Percentiles rank a stretch among this genome's conserved stretches.
phyloP scores from a whole-genome alignment of 306 rosid genomes.

The Lupinus albus region DNA sequence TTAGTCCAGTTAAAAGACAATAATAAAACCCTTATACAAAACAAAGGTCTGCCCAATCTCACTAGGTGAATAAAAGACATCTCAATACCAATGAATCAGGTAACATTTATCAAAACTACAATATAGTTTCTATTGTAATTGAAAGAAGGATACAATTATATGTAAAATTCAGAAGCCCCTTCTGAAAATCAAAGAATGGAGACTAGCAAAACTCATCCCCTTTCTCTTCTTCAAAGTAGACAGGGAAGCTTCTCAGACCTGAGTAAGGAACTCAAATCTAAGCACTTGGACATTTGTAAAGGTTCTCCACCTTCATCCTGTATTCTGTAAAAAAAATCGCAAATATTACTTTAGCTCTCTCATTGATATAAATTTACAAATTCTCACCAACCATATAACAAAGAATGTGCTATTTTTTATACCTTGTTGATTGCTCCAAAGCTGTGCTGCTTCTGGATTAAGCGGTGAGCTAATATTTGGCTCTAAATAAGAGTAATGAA shows the following conservation, averaged over 20 bases:
- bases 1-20: too few species aligned
- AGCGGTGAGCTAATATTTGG: conserved; percentile 89
- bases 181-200: conserved; percentile 20
- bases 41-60: too few species aligned
- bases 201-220: not conserved
- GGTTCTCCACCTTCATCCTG: conserved; percentile 87
- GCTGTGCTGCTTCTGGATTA: conserved; percentile 89
- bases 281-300: conserved; percentile 66
- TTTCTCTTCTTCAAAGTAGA: conserved; percentile 27
- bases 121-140: too few species aligned
- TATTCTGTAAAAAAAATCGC: conserved; percentile 58
- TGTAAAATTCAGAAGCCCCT: conserved; percentile 35
- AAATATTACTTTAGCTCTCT: conserved; percentile 16
- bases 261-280: conserved; percentile 32
- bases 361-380: conserved; percentile 1
- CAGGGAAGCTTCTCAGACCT: not conserved
- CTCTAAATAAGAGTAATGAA: conserved; percentile 47
- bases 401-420: conserved; percentile 15
- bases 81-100: too few species aligned
- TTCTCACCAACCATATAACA: not conserved
- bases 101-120: too few species aligned
- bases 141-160: not conserved
- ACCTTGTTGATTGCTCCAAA: conserved; percentile 97
- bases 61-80: too few species aligned
- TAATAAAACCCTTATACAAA: too few species aligned